These are phyloP conservation scores for Penicillium psychrosexuale DNA, from an alignment of 2,329 filamentous ascomycete genomes.

Conservation along the genomic window DNA sequence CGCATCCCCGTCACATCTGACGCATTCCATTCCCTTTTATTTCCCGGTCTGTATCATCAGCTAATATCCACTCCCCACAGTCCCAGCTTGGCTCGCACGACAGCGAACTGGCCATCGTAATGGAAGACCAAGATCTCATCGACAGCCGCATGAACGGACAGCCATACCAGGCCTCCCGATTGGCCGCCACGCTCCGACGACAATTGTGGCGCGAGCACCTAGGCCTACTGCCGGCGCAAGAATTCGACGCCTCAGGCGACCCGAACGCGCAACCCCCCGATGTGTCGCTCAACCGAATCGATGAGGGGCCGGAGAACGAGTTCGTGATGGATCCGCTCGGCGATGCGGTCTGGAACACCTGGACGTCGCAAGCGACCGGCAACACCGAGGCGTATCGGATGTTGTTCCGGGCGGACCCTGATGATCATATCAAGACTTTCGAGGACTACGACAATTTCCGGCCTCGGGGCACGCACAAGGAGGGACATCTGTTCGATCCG, in stretches of 20 bases:
- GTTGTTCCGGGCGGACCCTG: slow-evolving; percentile 85
- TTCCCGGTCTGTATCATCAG: slow-evolving; percentile 1
- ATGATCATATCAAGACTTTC: slow-evolving; percentile 84
- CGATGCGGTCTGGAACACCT: slow-evolving; percentile 65
- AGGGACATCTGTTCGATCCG: slow-evolving; percentile 82
- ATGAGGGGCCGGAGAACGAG: slow-evolving; percentile 65
- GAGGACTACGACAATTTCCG: slow-evolving; percentile 80
- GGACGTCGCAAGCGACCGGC: slow-evolving; percentile 67
- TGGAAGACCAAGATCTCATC: slow-evolving; percentile 71
- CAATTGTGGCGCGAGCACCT: slow-evolving; percentile 90
- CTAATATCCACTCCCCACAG: slow-evolving; percentile 24
- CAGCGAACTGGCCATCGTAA: slow-evolving; percentile 84
- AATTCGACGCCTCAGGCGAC: slow-evolving; percentile 61
- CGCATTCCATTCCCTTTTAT: neutral
- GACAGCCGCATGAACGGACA: slow-evolving; percentile 70
- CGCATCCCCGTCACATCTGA: neutral
- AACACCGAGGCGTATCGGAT: slow-evolving; percentile 80
- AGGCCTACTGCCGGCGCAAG: slow-evolving; percentile 73
- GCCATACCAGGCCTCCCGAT: slow-evolving; percentile 68
- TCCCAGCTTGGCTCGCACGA: slow-evolving; percentile 82
- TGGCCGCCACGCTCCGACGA: slow-evolving; percentile 76
- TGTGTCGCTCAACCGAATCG: slow-evolving; percentile 67
- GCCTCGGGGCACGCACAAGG: slow-evolving; percentile 63
- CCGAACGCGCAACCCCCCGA: slow-evolving; percentile 74
- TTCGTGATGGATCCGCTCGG: slow-evolving; percentile 73